phyloP scores from a whole-genome alignment of 1,284 basidiomycete genomes.

The Malassezia slooffiae region DNA sequence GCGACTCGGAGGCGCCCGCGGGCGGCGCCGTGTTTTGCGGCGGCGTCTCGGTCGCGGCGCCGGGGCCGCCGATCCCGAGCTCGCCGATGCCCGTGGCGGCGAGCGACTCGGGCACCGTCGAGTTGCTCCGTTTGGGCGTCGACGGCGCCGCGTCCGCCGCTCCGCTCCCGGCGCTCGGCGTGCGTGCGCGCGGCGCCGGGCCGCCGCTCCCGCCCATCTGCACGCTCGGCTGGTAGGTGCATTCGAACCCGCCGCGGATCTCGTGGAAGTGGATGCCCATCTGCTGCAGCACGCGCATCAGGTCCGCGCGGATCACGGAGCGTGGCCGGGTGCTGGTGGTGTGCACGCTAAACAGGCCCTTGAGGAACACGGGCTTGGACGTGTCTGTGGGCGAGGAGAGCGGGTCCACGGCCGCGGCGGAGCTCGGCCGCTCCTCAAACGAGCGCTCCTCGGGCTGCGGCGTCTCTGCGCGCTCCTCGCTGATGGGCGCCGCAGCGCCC shows the following conservation, averaged over 20 bases:
- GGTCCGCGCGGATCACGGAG: conserved; percentile 66
- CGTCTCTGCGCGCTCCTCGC: conserved; percentile 14
- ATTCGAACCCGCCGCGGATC: conserved; percentile 84
- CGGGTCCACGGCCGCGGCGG: conserved; percentile 14
- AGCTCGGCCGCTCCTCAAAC: conserved; percentile 12
- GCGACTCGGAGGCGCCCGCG: not conserved
- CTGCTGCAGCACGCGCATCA: conserved; percentile 73
- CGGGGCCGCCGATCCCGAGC: conserved; percentile 3
- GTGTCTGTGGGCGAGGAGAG: conserved; percentile 14
- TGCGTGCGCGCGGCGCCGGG: not conserved
- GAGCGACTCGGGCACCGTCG: not conserved
- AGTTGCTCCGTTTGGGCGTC: too few species aligned
- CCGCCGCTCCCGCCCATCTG: conserved; percentile 51
- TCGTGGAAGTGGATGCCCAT: conserved; percentile 90
- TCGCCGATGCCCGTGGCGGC: conserved; percentile 12
- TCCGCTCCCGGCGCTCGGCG: not conserved
- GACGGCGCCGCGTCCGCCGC: not conserved
- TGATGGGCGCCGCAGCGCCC: not conserved
- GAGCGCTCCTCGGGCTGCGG: conserved; percentile 14
- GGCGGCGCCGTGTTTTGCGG: not conserved
- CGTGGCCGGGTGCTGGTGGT: conserved; percentile 88
- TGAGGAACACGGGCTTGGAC: conserved; percentile 44
- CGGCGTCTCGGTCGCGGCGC: not conserved
- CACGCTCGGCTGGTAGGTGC: conserved; percentile 85
- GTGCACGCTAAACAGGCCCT: conserved; percentile 57